Evolutionary conservation across 495 filamentous ascomycete species (phyloP).

Genomic region (Neurospora pannonica): DNA sequence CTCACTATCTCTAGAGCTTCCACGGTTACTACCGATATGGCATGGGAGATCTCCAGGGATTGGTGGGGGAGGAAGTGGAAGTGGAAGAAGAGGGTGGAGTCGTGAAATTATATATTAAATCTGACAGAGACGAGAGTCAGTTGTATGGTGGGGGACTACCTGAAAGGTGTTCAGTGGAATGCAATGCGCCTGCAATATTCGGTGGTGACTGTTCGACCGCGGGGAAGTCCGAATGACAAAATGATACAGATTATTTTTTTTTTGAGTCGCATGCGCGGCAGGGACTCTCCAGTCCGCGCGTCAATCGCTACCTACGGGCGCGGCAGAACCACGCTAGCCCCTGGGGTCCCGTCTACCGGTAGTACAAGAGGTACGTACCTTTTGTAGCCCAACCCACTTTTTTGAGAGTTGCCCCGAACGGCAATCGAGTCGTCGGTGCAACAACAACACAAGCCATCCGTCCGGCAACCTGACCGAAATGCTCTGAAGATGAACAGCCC

Average conservation of each 20-base stretch:
- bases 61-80: not conserved
- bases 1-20: conserved; percentile 63
- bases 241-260: not conserved
- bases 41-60: conserved; percentile 28
- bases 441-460: not conserved
- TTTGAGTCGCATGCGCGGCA: not conserved
- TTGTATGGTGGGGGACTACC: conserved; percentile 22
- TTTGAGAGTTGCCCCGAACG: not conserved
- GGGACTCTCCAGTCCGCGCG: not conserved
- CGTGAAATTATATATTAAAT: not conserved
- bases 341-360: not conserved
- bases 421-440: not conserved
- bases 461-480: not conserved
- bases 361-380: not conserved
- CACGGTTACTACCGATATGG: conserved; percentile 54
- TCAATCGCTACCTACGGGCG: not conserved
- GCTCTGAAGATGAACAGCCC: not conserved
- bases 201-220: not conserved
- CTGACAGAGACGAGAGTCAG: conserved; percentile 2
- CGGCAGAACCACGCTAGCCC: not conserved
- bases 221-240: not conserved
- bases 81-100: conserved; percentile 6
- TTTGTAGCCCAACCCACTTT: not conserved
- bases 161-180: not conserved
- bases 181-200: not conserved